Evolutionary conservation across 2,329 filamentous ascomycete species (phyloP), one percentile per base, ranked within the genome.

Genomic region (Chaetomiaceae sp.): DNA sequence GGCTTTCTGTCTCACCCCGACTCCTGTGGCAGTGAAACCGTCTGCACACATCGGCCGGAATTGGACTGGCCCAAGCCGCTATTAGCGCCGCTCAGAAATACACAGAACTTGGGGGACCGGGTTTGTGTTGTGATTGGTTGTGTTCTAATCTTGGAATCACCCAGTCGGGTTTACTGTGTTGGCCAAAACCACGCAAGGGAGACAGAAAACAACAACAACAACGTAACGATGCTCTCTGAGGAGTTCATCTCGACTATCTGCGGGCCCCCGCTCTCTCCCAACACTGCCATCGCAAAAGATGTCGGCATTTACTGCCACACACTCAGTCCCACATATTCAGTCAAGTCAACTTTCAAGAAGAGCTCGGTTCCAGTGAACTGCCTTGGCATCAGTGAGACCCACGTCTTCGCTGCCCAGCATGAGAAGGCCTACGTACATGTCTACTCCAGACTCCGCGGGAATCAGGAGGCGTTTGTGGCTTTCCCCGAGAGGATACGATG

Each of bases 401-500:
- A 99, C 67, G 78, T 97, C 42, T 99, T 96, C 67, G 87, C 91
- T 4, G 92, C 90, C 4, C 94, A 99, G 69, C 80, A 87, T 45
- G 90, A 91, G 59, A 97, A 96, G 70, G 89, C 90, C 0, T 88
- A 95, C 37, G 80, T 99, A 1, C 89, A 97, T 71, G 90, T 99
- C 51, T 99, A 97, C 71, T 91, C 82, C 53, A 81, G 90, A 51
- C 78, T 84, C 54, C 87, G 88, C 58, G 88, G 88, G 25, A 94
- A 88, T 62, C 90, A 96, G 66, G 92, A 97, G 71, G 87, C 89
- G 6, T 80, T 89, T 16, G 83, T 97, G 18, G 87, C 91, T 0
- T 95, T 99, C 64, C 85, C 87, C 0, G 92, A 97, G 70, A 82
- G 85, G 63, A 89, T 99, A 64, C 85, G 84, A 59, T 90, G 87